Evolutionary conservation across 2,329 filamentous ascomycete species (phyloP), one percentile per base, ranked within the genome.

Genomic region (Diaporthe ampelina): DNA sequence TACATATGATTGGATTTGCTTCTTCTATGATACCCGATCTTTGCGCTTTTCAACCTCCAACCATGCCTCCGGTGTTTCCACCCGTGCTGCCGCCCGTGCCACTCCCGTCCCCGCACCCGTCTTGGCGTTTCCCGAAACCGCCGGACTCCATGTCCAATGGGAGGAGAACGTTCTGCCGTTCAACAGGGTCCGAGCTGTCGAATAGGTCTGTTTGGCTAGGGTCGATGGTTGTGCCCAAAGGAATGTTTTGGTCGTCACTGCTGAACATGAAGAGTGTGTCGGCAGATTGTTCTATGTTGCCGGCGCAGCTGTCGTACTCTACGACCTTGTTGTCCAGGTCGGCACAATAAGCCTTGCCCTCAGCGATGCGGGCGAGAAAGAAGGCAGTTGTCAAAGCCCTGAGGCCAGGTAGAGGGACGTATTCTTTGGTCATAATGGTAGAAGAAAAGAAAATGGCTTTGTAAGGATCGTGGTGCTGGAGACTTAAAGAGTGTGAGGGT

Each of bases 201-300:
- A 37, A 37, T n/a, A 58, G 56, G 5, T 58, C 56, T 58, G 29
- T 58, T n/a, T 58, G 17, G 32, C 56, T 58, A 13, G 56, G 56
- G 56, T 58, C 56, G 56, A 58, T 58, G 32, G 29, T 58, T 19
- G 56, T n/a, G 32, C 56, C 56, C 4, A 58, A 8, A 58, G 56
- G 17, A 37, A 58, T 35, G 56, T 58, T 58, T 37, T n/a, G 17
- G 8, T 35, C 56, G 17, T 35, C 29, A 17, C 32, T 58, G 29
- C 32, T 37, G 29, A 58, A 58, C 56, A 58, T 37, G 56, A 58
- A 58, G 56, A 37, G n/a, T 35, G 56, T 58, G 32, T 37, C 19
- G 19, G 56, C 19, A 13, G 29, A 6, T 17, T 58, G 56, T 37
- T 4, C 56, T 58, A 37, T n/a, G 29, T 58, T 58, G 32, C 9